Base-by-base conservation (phyloP, 495 filamentous ascomycete species). In the Aspergillus asperescens region DNA sequence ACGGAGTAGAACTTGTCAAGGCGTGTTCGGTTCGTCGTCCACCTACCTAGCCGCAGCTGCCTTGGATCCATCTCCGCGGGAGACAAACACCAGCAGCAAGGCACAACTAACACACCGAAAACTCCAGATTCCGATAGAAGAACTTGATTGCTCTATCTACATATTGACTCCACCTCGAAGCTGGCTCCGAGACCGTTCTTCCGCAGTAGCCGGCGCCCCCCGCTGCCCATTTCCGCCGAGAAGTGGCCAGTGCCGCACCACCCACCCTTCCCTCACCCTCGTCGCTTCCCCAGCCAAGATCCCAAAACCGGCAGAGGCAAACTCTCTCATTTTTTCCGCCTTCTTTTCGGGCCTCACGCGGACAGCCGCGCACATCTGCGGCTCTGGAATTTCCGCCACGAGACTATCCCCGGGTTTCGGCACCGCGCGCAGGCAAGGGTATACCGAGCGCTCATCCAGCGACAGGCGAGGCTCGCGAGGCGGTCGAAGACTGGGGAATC, bases 371-470 rank as follows among this genome's bases (percentile, higher is more conserved):
- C 82, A 54, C 81, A 81, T 56, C 78, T 78, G 25, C 77, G 74
- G 29, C 73, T 92, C 31, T 77, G 81, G 54, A 71, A 74, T 43
- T 77, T 95, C 67, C 85, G 82, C 45, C 77, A 86, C 77, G 81
- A 88, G 57, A 85, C 78, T n/a, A 67, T 94, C 29, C 85, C 88
- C 34, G 72, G 76, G 38, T 80, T 88, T 54, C 83, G 81, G 52
- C 79, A 80, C 57, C 77, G 79, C 23, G 71, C 87, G 4, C 88
- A 93, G 61, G 82, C 85, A 45, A 78, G 83, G 47, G 78, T 95
- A 47, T 92, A 90, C 66, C 73, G 75, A 13, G 88, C 84, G 58
- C 76, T 94, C 38, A 65, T 91, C 59, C 72, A 77, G 52, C 74
- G 80, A 15, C 83, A 89, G 66, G 74, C 71, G 32, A 77, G 71